Conservation (phyloP, 202 grass and related monocot species). For the Bolboschoenoplectus hybrid region DNA sequence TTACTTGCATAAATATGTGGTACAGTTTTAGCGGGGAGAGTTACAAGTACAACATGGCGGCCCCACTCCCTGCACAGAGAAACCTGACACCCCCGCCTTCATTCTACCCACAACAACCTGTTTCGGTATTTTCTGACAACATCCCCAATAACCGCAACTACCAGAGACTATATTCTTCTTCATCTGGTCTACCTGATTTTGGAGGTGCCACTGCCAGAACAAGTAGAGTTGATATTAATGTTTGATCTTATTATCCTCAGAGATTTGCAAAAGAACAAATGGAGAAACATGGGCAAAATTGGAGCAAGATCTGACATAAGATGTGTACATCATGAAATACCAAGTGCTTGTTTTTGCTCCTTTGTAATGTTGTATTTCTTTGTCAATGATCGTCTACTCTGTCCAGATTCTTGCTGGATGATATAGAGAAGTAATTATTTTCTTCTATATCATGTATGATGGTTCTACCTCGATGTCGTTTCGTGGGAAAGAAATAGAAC, state of each 20-base stretch:
- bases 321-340: background rate
- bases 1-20: constrained; percentile 27
- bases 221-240: constrained; percentile 69
- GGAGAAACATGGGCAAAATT: background rate
- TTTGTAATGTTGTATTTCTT: constrained; percentile 3
- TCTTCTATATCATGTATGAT: background rate
- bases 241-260: constrained; percentile 40
- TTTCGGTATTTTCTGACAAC: constrained; percentile 53
- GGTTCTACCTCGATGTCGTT: background rate
- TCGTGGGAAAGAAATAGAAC: background rate
- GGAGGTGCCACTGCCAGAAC: constrained; percentile 40
- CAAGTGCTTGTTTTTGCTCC: background rate
- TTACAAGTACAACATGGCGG: constrained; percentile 72
- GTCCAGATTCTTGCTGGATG: constrained; percentile 7
- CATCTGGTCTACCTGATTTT: constrained; percentile 51
- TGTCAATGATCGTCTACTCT: background rate
- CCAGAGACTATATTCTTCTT: constrained; percentile 67
- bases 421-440: constrained; percentile 27
- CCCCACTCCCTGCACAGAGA: constrained; percentile 76
- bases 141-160: constrained; percentile 62
- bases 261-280: background rate
- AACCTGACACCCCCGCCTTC: constrained; percentile 81
- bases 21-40: constrained; percentile 60
- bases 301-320: background rate
- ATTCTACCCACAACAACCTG: constrained; percentile 81